Conservation (phyloP, 495 filamentous ascomycete species). For the Hypoxylon fragiforme region DNA sequence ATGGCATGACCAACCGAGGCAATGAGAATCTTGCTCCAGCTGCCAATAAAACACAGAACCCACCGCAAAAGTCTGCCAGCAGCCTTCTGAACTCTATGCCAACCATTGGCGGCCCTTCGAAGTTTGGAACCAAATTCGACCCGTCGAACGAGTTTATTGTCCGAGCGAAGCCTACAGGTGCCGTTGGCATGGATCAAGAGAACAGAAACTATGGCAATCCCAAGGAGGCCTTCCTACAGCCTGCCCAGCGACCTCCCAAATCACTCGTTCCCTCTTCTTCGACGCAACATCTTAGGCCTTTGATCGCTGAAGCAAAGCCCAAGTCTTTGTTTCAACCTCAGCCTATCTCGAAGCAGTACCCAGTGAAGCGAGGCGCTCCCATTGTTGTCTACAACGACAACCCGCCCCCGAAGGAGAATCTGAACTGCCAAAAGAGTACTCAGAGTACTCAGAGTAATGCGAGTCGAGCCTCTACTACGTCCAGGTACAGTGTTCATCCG, state of each 20-base stretch:
- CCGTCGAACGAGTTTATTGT: conserved; percentile 84
- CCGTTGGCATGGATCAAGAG: conserved; percentile 44
- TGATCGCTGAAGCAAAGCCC: conserved; percentile 7
- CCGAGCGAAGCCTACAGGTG: conserved; percentile 51
- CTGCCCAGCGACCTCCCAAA: conserved; percentile 66
- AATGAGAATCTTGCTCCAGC: conserved; percentile 72
- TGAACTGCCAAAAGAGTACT: background rate
- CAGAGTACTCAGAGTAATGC: background rate
- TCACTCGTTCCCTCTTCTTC: conserved; percentile 51
- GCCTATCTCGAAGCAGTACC: conserved; percentile 47
- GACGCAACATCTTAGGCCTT: conserved; percentile 43
- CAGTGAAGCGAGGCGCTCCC: conserved; percentile 47
- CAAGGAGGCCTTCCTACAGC: conserved; percentile 55
- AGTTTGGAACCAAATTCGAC: conserved; percentile 70
- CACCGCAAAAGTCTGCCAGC: conserved; percentile 80
- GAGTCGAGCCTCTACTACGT: background rate
- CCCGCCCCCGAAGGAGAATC: conserved; percentile 31
- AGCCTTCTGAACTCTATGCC: conserved; percentile 61
- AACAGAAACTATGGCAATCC: conserved; percentile 56
- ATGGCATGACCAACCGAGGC: conserved; percentile 57
- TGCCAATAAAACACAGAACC: conserved; percentile 65
- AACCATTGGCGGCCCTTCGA: conserved; percentile 54
- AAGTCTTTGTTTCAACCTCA: conserved; percentile 35
- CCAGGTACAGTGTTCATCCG: background rate
- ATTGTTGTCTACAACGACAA: conserved; percentile 70